Conservation (phyloP, 306 rosid species). For the Pterocarpus macrocarpus region DNA sequence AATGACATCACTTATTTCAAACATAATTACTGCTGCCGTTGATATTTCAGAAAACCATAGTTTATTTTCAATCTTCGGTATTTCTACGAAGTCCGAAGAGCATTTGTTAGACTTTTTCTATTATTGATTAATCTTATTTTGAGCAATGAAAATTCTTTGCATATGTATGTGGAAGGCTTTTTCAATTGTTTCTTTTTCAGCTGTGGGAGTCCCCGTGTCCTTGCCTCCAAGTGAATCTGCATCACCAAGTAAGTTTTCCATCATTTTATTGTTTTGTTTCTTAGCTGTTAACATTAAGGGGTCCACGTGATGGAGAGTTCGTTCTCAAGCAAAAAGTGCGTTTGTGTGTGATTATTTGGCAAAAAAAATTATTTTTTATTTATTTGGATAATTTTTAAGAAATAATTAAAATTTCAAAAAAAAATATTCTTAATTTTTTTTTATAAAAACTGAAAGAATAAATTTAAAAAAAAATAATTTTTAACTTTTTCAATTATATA, state of each 20-base stretch:
- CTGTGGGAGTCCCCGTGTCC: conserved; percentile 56
- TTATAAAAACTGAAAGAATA: too few species aligned
- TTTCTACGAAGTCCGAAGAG: not conserved
- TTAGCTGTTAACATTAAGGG: not conserved
- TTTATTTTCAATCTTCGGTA: not conserved
- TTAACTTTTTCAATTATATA: too few species aligned
- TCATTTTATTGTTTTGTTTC: not conserved
- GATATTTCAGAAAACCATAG: not conserved
- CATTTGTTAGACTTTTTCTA: not conserved
- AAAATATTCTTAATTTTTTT: too few species aligned
- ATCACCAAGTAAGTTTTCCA: conserved; percentile 49
- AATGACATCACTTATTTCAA: not conserved
- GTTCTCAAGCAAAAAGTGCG: not conserved
- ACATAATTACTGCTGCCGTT: not conserved
- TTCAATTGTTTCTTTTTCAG: conserved; percentile 39
- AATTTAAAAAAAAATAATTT: too few species aligned
- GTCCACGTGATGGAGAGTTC: not conserved
- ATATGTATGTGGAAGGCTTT: not conserved
- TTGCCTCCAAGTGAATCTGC: conserved; percentile 47
- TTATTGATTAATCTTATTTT: not conserved
- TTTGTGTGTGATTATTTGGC: too few species aligned
- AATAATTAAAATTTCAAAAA: too few species aligned
- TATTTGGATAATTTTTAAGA: too few species aligned
- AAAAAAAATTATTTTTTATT: too few species aligned
- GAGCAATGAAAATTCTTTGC: not conserved